phyloP scores from a whole-genome alignment of 106 monocot species.

The Dioscorea dumetorum region DNA sequence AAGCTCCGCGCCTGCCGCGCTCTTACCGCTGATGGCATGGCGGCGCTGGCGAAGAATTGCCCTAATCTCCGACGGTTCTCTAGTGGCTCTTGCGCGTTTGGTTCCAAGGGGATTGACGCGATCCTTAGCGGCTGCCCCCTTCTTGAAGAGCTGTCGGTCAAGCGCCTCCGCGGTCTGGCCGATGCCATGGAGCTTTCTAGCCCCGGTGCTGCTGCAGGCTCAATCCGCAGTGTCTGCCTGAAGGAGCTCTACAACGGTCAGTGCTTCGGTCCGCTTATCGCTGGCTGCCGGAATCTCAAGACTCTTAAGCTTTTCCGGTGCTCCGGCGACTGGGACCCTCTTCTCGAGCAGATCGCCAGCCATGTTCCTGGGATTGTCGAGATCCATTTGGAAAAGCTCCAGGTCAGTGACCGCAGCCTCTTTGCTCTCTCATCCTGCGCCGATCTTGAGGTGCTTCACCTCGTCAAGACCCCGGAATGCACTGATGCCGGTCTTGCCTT shows the following conservation, averaged over 20 bases:
- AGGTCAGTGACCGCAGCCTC: conserved; percentile 60
- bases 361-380: conserved; percentile 35
- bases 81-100: conserved; percentile 65
- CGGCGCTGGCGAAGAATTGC: conserved; percentile 40
- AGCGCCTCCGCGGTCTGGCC: conserved; percentile 46
- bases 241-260: conserved; percentile 77
- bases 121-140: conserved; percentile 38
- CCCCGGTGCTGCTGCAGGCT: conserved; percentile 13
- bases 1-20: conserved; percentile 72
- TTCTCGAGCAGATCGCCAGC: conserved; percentile 38
- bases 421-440: conserved; percentile 32
- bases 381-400: conserved; percentile 77
- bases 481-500: conserved; percentile 44
- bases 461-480: conserved; percentile 73
- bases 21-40: conserved; percentile 52
- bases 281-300: conserved; percentile 44
- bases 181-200: conserved; percentile 7
- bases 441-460: conserved; percentile 59
- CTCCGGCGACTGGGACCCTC: conserved; percentile 68
- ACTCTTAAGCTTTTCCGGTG: conserved; percentile 58
- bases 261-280: conserved; percentile 52
- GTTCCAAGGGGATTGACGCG: conserved; percentile 58
- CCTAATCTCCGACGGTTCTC: conserved; percentile 58
- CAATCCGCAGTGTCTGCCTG: conserved; percentile 51
- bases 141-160: conserved; percentile 75